A percentile compares a stretch with the other conserved stretches of the same genome.
phyloP scores from a whole-genome alignment of 1,284 basidiomycete species.

The Marasmius oreades region DNA sequence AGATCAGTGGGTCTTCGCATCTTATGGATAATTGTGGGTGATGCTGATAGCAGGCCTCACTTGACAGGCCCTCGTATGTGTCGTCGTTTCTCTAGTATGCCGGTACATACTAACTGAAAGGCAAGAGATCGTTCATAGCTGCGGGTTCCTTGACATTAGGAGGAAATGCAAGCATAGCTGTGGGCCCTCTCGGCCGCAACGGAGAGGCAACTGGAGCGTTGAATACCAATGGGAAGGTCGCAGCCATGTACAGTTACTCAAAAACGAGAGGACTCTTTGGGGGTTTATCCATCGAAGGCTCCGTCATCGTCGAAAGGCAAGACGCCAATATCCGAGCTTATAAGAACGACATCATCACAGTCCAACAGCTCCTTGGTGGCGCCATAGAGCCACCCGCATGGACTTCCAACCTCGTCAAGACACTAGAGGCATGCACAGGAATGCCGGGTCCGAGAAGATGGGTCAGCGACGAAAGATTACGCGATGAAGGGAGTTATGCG shows the following conservation, averaged over 20 bases:
- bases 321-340: conserved; percentile 88
- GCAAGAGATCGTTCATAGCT: conserved; percentile 87
- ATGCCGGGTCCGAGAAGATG: conserved; percentile 66
- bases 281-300: conserved; percentile 86
- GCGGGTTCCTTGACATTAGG: conserved; percentile 90
- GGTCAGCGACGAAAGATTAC: conserved; percentile 48
- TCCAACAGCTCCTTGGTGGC: conserved; percentile 79
- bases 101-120: conserved; percentile 26
- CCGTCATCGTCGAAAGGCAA: conserved; percentile 90
- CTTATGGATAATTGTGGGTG: conserved; percentile 16
- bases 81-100: conserved; percentile 11
- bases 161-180: conserved; percentile 89
- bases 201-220: conserved; percentile 90
- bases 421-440: conserved; percentile 71
- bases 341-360: conserved; percentile 60
- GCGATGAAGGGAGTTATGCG: conserved; percentile 44
- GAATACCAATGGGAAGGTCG: conserved; percentile 84
- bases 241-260: conserved; percentile 97
- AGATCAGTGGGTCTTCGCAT: conserved; percentile 46
- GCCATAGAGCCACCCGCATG: conserved; percentile 72
- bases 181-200: conserved; percentile 92
- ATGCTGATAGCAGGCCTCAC: conserved; percentile 14
- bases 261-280: conserved; percentile 93
- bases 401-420: conserved; percentile 70
- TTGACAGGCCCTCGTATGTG: conserved; percentile 57